These are phyloP conservation scores for Silene noctiflora DNA, from an alignment of 179 eudicot species.

Conservation along the genomic window DNA sequence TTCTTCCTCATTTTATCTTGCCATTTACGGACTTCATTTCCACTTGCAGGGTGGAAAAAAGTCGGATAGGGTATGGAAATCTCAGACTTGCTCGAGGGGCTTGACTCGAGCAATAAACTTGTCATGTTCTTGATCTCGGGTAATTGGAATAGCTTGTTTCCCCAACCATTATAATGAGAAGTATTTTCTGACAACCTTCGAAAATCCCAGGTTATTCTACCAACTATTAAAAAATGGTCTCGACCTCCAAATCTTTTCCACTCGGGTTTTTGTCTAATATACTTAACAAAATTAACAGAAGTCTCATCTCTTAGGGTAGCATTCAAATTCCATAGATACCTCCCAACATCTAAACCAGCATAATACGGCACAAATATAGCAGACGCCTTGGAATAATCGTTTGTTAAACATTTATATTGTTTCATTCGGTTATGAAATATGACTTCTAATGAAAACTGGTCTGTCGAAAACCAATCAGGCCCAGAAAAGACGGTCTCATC, in stretches of 20 bases:
- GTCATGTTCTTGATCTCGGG: constrained; percentile 39
- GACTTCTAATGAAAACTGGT: constrained; percentile 33
- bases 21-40: constrained; percentile 24
- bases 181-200: not conserved
- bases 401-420: constrained; percentile 32
- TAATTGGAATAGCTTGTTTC: constrained; percentile 24
- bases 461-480: constrained; percentile 31
- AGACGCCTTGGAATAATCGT: constrained; percentile 25
- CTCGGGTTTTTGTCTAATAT: constrained; percentile 26
- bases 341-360: constrained; percentile 38
- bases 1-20: constrained; percentile 24
- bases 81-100: constrained; percentile 26
- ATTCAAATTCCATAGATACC: constrained; percentile 26
- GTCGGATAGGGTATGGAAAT: constrained; percentile 37
- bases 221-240: constrained; percentile 36
- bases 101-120: constrained; percentile 32
- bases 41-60: constrained; percentile 36
- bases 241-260: constrained; percentile 31
- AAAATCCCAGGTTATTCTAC: constrained; percentile 36
- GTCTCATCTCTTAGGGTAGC: constrained; percentile 22
- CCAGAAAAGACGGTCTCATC: constrained; percentile 1
- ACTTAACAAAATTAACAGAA: constrained; percentile 17
- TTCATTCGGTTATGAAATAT: constrained; percentile 38
- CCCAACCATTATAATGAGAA: constrained; percentile 26
- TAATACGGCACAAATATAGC: constrained; percentile 36